Conservation (phyloP, 306 rosid genomes). For the Malus domestica region DNA sequence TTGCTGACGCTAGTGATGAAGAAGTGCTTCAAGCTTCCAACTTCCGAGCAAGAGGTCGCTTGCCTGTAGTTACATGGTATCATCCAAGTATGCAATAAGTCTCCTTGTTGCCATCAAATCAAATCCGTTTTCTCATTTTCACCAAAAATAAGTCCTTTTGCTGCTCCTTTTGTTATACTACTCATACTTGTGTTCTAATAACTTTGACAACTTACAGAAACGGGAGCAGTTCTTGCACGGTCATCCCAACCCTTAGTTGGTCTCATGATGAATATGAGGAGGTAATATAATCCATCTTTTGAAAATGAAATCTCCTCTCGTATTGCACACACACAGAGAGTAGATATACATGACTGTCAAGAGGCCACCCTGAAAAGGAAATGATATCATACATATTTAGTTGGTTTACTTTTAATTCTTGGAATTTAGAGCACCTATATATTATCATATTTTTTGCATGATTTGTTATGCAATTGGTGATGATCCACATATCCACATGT, state of each 20-base stretch:
- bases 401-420: neutral
- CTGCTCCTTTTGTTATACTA: neutral
- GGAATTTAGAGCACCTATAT: neutral
- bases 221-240: conserved; percentile 97
- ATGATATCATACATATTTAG: neutral
- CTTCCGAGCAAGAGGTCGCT: conserved; percentile 82
- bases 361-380: neutral
- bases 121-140: too few species aligned
- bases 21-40: conserved; percentile 76
- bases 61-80: conserved; percentile 96
- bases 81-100: conserved; percentile 53
- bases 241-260: conserved; percentile 98
- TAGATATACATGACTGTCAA: neutral
- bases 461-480: neutral
- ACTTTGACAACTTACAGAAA: conserved; percentile 38
- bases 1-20: conserved; percentile 64
- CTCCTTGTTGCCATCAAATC: neutral
- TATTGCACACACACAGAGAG: neutral
- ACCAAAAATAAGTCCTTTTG: neutral
- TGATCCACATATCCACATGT: neutral
- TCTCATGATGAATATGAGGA: conserved; percentile 93
- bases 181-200: conserved; percentile 12
- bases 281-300: conserved; percentile 46
- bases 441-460: neutral
- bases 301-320: neutral